phyloP scores from a whole-genome alignment of 2,329 filamentous ascomycete genomes.

The Penicillium palitans region DNA sequence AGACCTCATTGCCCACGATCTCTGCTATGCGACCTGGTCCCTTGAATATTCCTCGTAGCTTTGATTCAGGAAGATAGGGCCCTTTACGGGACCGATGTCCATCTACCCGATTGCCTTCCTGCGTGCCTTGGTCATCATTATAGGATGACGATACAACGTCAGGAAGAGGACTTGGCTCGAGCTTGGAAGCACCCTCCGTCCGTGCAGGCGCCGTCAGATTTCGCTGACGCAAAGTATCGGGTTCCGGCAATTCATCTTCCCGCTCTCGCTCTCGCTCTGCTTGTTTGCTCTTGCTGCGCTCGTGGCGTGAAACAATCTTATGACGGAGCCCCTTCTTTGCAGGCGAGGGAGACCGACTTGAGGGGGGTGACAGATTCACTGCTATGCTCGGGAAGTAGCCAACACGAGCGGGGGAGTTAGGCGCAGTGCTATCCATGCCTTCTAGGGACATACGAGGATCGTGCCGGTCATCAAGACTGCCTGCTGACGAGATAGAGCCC shows the following conservation, averaged over 20 bases:
- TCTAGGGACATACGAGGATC: conserved; percentile 43
- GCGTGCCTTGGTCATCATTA: conserved; percentile 23
- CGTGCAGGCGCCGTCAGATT: conserved; percentile 16
- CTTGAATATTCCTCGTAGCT: conserved; percentile 74
- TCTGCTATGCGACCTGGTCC: conserved; percentile 68
- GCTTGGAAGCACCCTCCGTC: conserved; percentile 18
- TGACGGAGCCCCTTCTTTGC: conserved; percentile 55
- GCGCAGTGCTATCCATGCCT: conserved; percentile 47
- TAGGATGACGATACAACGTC: conserved; percentile 28
- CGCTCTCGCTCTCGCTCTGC: conserved; percentile 32
- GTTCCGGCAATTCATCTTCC: conserved; percentile 23
- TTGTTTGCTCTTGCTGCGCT: conserved; percentile 40
- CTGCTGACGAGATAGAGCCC: conserved; percentile 55
- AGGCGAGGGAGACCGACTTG: conserved; percentile 65
- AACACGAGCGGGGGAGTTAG: conserved; percentile 39
- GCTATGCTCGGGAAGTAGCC: conserved; percentile 60
- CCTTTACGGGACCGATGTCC: conserved; percentile 32
- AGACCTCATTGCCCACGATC: conserved; percentile 66
- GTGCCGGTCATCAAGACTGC: conserved; percentile 40
- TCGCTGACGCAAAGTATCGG: conserved; percentile 20
- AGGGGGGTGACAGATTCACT: conserved; percentile 62
- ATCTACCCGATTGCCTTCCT: conserved; percentile 26
- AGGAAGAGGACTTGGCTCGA: conserved; percentile 33
- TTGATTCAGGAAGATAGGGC: conserved; percentile 51
- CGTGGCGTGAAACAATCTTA: conserved; percentile 44